Conservation (phyloP, 164 flowering plant species). For the Cinnamomum chago region DNA sequence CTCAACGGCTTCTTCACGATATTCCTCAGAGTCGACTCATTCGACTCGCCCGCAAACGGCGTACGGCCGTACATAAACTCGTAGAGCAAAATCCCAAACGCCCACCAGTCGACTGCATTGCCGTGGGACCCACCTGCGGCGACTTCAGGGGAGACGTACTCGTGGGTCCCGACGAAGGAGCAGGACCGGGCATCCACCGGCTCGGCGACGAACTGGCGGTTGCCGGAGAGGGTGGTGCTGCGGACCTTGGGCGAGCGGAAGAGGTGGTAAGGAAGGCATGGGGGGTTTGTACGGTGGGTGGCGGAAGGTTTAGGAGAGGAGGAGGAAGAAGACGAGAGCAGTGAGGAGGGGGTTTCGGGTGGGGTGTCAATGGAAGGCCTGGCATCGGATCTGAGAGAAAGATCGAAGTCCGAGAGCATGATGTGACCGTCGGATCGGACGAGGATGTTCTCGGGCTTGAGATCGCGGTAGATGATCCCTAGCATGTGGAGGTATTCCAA, state of each 20-base stretch:
- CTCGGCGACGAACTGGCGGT: slow-evolving; percentile 71
- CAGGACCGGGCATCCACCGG: slow-evolving; percentile 73
- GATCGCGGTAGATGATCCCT: slow-evolving; percentile 85
- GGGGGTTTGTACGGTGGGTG: slow-evolving; percentile 13
- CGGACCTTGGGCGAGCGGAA: slow-evolving; percentile 59
- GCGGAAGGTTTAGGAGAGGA: not conserved
- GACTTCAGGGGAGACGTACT: slow-evolving; percentile 87
- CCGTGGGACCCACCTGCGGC: slow-evolving; percentile 76
- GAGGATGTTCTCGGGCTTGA: slow-evolving; percentile 81
- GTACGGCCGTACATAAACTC: slow-evolving; percentile 84
- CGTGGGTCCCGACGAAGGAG: slow-evolving; percentile 95
- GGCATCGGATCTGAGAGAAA: slow-evolving; percentile 62
- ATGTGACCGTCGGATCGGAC: slow-evolving; percentile 93
- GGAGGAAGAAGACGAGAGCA: not conserved
- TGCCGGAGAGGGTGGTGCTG: slow-evolving; percentile 22
- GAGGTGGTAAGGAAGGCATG: slow-evolving; percentile 36
- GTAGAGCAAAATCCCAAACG: slow-evolving; percentile 77
- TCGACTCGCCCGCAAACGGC: slow-evolving; percentile 60
- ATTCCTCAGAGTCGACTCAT: slow-evolving; percentile 57
- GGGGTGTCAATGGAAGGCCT: slow-evolving; percentile 55
- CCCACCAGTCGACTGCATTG: slow-evolving; percentile 96
- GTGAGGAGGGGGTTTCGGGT: slow-evolving; percentile 18
- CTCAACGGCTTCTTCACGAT: slow-evolving; percentile 47
- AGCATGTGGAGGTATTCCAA: slow-evolving; percentile 88
- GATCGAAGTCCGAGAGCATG: slow-evolving; percentile 90